Percentiles rank a stretch among this genome's conserved stretches.
These are phyloP conservation scores for Puccinia horiana DNA, from an alignment of 1,284 basidiomycete genomes.

Conservation along the genomic window DNA sequence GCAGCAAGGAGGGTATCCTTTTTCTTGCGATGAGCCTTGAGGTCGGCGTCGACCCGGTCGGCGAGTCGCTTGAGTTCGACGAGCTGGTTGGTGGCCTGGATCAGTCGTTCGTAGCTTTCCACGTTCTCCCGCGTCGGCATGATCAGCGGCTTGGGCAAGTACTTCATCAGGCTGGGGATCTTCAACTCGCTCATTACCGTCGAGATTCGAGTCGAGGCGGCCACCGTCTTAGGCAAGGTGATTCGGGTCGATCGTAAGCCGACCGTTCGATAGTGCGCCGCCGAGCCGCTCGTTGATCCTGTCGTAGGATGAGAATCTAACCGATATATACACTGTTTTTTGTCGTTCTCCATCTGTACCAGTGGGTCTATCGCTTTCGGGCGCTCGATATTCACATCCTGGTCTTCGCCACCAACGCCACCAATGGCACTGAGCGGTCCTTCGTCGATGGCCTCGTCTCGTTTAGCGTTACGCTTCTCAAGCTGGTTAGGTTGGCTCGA, in stretches of 20 bases:
- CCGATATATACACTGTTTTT: conserved; percentile 39
- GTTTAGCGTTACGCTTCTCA: neutral
- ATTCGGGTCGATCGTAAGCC: conserved; percentile 30
- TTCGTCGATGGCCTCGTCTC: neutral
- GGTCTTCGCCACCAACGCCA: neutral
- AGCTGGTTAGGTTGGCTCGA: neutral
- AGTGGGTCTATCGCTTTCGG: conserved; percentile 6
- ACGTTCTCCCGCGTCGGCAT: conserved; percentile 43
- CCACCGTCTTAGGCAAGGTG: conserved; percentile 33
- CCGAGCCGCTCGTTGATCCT: neutral
- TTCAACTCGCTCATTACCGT: conserved; percentile 30
- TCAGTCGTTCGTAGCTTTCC: conserved; percentile 38
- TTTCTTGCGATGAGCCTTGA: conserved; percentile 21
- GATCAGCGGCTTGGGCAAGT: conserved; percentile 42
- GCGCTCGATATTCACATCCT: neutral
- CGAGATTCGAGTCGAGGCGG: neutral
- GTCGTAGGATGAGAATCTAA: neutral
- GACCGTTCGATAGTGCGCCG: conserved; percentile 26
- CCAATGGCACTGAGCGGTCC: neutral
- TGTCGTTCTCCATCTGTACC: conserved; percentile 15
- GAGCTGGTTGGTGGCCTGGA: conserved; percentile 24
- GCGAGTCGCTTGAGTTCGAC: conserved; percentile 27
- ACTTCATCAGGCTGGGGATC: conserved; percentile 22
- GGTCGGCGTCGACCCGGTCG: conserved; percentile 33
- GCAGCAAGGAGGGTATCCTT: conserved; percentile 25